Evolutionary conservation across 1,284 basidiomycete species (phyloP), one percentile per base, ranked within the genome.

Genomic region (Leccinum fuscescens): DNA sequence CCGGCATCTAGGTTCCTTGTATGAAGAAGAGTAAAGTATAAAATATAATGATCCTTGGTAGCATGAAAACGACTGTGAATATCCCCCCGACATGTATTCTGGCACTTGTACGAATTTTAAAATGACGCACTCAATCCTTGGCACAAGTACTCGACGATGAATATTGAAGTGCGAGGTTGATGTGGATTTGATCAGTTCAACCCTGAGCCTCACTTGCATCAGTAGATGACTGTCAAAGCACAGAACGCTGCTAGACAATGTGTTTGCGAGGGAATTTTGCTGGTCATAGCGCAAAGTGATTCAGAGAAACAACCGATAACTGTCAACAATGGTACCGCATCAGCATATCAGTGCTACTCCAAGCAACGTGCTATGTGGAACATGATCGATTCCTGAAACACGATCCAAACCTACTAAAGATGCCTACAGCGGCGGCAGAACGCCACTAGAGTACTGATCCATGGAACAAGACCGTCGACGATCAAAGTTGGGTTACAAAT

Each of bases 401-500:
- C 6, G 12, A 29, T 37, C 54, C n/a, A 42, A 17, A 17, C 42
- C 42, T 17, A 39, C 39, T 17, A 39, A 39, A n/a, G 15, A 39
- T n/a, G 8, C 6, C 4, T 37, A 37, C 14, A 15, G 35, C 29
- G 29, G 29, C 29, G 29, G 29, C 29, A 4, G 29, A 9, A 11
- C 29, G 29, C 29, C 29, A 31, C 29, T 31, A 9, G 3, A 29
- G 29, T 29, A 29, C 27, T 29, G 27, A 29, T 29, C 27, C 27
- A 29, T 5, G 31, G 12, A 14, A 35, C 12, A 35, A 14, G 14
- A 35, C 33, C 12, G 56, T 44, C 42, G 42, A 46, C 17, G 42
- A 49, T 22, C 46, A 49, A 49, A 24, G 14, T 24, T 27, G 48
- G 48, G 15, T 60, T 56, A 68, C 64, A 57, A 65, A 68, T 66